These are phyloP conservation scores for Ogataea siamensis DNA, from an alignment of 805 yeast species.

Conservation along the genomic window DNA sequence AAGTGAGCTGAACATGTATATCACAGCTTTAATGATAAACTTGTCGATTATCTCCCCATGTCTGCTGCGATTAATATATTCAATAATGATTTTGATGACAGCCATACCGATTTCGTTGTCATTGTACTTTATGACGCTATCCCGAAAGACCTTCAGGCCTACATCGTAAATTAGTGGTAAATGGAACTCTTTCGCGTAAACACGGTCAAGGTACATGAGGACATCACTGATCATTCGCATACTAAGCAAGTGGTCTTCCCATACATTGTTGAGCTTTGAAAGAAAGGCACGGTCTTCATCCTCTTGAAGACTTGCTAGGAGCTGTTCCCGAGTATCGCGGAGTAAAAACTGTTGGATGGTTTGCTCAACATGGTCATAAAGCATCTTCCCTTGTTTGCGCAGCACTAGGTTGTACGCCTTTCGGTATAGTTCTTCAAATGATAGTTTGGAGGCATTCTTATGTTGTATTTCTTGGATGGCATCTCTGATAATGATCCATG, in stretches of 20 bases:
- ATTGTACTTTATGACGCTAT: constrained; percentile 51
- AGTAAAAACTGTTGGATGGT: constrained; percentile 49
- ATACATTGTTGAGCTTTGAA: constrained; percentile 39
- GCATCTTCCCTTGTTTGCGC: constrained; percentile 60
- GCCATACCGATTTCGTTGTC: constrained; percentile 49
- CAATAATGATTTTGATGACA: constrained; percentile 48
- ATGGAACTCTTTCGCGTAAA: constrained; percentile 68
- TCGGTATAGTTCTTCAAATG: constrained; percentile 81
- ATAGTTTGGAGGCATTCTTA: constrained; percentile 68
- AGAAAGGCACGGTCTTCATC: constrained; percentile 32
- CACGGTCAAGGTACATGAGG: constrained; percentile 82
- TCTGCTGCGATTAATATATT: constrained; percentile 56
- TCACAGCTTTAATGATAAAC: constrained; percentile 55
- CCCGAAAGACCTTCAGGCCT: constrained; percentile 67
- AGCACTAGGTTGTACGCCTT: constrained; percentile 75
- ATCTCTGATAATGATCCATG: constrained; percentile 62
- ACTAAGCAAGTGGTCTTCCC: constrained; percentile 71
- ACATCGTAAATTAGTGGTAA: constrained; percentile 67
- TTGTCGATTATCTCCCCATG: constrained; percentile 54
- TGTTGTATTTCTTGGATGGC: constrained; percentile 73
- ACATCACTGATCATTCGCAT: constrained; percentile 83
- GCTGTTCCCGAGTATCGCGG: constrained; percentile 23
- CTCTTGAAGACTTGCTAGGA: constrained; percentile 15
- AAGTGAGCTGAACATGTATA: constrained; percentile 70
- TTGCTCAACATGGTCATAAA: constrained; percentile 59